phyloP scores from a whole-genome alignment of 805 yeast genomes.

The Hyphopichia homilentoma region DNA sequence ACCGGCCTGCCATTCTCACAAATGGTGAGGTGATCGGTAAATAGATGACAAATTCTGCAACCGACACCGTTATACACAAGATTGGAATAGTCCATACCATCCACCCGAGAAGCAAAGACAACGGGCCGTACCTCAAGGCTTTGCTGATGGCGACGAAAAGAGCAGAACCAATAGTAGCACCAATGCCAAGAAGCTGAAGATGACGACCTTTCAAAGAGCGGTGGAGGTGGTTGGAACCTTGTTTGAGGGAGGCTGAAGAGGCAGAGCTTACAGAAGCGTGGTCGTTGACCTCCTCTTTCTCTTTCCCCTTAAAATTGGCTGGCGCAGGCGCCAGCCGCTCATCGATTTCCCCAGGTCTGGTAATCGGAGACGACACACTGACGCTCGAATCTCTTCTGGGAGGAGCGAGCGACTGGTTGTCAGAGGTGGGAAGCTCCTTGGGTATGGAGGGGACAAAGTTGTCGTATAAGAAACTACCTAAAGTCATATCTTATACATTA shows the following conservation, averaged over 20 bases:
- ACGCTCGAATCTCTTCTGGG: too few relatives aligned
- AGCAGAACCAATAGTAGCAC: conserved; percentile 82
- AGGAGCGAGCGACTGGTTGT: too few relatives aligned
- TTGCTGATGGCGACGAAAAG: conserved; percentile 70
- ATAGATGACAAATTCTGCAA: conserved; percentile 78
- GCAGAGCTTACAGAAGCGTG: conserved; percentile 12
- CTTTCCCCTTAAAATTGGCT: neutral
- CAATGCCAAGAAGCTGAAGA: conserved; percentile 73
- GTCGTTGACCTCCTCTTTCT: conserved; percentile 4
- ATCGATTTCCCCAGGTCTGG: neutral
- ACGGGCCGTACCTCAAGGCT: conserved; percentile 64
- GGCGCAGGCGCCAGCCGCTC: neutral
- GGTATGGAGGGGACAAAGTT: conserved; percentile 14
- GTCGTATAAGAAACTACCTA: conserved; percentile 6
- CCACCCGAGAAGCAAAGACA: conserved; percentile 61
- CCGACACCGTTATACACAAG: conserved; percentile 59
- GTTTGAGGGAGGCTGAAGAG: conserved; percentile 10
- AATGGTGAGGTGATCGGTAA: conserved; percentile 77
- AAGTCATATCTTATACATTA: too few relatives aligned
- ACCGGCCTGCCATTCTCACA: conserved; percentile 67
- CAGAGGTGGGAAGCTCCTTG: too few relatives aligned
- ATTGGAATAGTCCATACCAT: conserved; percentile 68
- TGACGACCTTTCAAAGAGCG: conserved; percentile 63
- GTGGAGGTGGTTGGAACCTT: conserved; percentile 15
- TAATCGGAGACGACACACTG: neutral